Percentiles rank a stretch among this genome's conserved stretches.
These are phyloP conservation scores for Gamarada debralockiae DNA, from an alignment of 495 filamentous ascomycete genomes.

Conservation along the genomic window DNA sequence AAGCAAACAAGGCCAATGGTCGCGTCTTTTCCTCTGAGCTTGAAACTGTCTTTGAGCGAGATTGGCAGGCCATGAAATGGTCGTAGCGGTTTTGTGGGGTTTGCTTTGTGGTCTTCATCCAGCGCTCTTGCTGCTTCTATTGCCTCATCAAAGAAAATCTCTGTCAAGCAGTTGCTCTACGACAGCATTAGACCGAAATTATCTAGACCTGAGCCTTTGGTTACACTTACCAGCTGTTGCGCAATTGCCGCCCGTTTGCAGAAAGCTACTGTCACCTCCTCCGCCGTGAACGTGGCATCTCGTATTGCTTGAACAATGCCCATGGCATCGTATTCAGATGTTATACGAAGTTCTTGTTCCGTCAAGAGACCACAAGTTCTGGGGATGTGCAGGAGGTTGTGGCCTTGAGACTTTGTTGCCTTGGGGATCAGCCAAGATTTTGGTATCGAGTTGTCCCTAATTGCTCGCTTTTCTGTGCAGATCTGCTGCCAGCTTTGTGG, in stretches of 20 bases:
- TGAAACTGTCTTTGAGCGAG: slow-evolving; percentile 60
- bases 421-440: slow-evolving; percentile 33
- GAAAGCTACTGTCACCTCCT: slow-evolving; percentile 34
- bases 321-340: slow-evolving; percentile 40
- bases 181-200: slow-evolving; percentile 19
- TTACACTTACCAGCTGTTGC: slow-evolving; percentile 56
- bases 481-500: neutral
- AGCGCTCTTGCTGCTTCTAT: slow-evolving; percentile 49
- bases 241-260: slow-evolving; percentile 50
- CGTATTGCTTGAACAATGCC: slow-evolving; percentile 33
- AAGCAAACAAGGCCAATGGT: slow-evolving; percentile 54
- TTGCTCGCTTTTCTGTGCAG: neutral
- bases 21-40: slow-evolving; percentile 50
- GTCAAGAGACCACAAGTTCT: slow-evolving; percentile 15
- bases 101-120: slow-evolving; percentile 42
- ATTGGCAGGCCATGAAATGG: slow-evolving; percentile 65
- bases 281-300: neutral
- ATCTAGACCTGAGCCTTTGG: neutral
- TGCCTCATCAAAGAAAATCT: slow-evolving; percentile 60
- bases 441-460: slow-evolving; percentile 30
- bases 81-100: slow-evolving; percentile 40
- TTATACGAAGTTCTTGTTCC: slow-evolving; percentile 42
- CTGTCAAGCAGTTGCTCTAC: slow-evolving; percentile 59
- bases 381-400: slow-evolving; percentile 5
- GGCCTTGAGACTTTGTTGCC: neutral